A percentile compares a stretch with the other conserved stretches of the same genome.
phyloP scores from a whole-genome alignment of 805 yeast species.

The Starmerella etchellsii region DNA sequence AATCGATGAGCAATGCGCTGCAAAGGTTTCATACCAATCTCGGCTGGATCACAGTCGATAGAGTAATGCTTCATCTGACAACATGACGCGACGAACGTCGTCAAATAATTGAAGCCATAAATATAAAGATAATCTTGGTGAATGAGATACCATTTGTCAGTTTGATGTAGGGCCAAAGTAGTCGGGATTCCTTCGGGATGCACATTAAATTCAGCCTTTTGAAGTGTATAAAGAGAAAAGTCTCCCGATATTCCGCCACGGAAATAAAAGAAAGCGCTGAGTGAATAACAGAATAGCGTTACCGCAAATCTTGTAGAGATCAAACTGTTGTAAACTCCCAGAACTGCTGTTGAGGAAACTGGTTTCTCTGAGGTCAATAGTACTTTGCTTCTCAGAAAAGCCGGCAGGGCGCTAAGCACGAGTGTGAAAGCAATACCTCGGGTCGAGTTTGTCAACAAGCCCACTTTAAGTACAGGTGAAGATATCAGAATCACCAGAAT shows the following conservation, averaged over 20 bases:
- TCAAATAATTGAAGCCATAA: background rate
- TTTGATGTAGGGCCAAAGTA: slow-evolving; percentile 11
- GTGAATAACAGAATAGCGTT: background rate
- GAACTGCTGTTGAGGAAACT: background rate
- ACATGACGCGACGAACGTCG: background rate
- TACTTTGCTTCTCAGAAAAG: background rate
- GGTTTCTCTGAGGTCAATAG: background rate
- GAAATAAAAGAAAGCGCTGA: slow-evolving; percentile 3
- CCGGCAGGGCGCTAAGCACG: background rate
- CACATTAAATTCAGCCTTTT: slow-evolving; percentile 4
- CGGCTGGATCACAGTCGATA: background rate
- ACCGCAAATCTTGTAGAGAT: background rate
- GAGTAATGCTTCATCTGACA: background rate
- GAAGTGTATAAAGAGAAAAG: background rate
- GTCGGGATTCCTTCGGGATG: slow-evolving; percentile 12
- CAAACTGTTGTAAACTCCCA: background rate
- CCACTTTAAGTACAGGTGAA: background rate
- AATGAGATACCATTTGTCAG: slow-evolving; percentile 8
- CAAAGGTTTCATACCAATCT: slow-evolving; percentile 4
- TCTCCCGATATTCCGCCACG: background rate
- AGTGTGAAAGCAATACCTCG: background rate
- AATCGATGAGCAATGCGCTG: slow-evolving; percentile 2
- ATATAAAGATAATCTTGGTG: slow-evolving; percentile 7
- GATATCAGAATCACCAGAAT: background rate
- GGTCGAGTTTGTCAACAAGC: background rate